These are phyloP conservation scores for Lactarius evosmus DNA, from an alignment of 768 basidiomycete species.

Conservation along the genomic window DNA sequence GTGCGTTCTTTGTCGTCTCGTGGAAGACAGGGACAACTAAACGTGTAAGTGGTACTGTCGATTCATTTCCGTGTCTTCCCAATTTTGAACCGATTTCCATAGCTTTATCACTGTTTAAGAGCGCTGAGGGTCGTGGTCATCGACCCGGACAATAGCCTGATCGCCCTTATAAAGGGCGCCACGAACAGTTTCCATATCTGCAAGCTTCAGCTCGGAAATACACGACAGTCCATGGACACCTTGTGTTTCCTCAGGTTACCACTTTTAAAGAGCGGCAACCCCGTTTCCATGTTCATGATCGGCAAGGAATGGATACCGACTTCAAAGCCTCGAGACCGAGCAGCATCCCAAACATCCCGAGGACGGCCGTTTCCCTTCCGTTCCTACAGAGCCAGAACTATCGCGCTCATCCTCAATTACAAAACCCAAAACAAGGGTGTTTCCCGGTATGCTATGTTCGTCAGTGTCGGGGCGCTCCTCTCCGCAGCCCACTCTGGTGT, in stretches of 20 bases:
- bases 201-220: conserved; percentile 1
- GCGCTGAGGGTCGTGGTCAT: conserved; percentile 6
- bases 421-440: background rate
- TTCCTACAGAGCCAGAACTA: conserved; percentile 10
- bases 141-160: conserved; percentile 1
- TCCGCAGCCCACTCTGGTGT: background rate
- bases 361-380: conserved; percentile 14
- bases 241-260: conserved; percentile 15
- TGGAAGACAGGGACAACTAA: conserved; percentile 16
- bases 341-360: background rate
- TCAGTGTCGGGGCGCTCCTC: conserved; percentile 8
- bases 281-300: background rate
- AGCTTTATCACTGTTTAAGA: background rate
- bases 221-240: background rate
- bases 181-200: conserved; percentile 11
- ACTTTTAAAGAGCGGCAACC: background rate
- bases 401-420: background rate
- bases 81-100: background rate
- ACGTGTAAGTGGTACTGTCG: background rate
- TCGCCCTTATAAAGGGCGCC: conserved; percentile 6
- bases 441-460: background rate
- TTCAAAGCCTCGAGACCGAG: background rate
- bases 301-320: conserved; percentile 15
- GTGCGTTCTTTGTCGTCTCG: conserved; percentile 10
- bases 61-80: background rate